These are phyloP conservation scores for Withania somnifera DNA, from an alignment of 305 asterid species.

Conservation along the genomic window DNA sequence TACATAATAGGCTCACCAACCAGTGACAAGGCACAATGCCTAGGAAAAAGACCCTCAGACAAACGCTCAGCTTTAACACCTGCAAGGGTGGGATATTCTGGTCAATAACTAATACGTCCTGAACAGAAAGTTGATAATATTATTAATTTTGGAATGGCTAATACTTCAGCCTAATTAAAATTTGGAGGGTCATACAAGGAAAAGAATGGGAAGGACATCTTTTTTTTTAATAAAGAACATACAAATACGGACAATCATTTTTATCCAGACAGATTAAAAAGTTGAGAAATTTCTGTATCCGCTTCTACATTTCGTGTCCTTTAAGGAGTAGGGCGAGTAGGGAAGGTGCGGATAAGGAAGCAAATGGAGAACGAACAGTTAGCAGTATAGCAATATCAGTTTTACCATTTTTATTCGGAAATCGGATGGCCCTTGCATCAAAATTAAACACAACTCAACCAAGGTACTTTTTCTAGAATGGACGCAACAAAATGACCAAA, in stretches of 20 bases:
- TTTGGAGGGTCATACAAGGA: background rate
- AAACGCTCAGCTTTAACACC: slow-evolving; percentile 81
- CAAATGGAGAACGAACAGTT: background rate
- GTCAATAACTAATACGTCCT: slow-evolving; percentile 5
- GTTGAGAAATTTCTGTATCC: background rate
- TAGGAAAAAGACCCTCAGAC: slow-evolving; percentile 80
- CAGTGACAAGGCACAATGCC: slow-evolving; percentile 92
- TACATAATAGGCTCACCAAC: slow-evolving; percentile 99
- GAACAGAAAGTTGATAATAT: background rate
- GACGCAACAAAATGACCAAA: background rate
- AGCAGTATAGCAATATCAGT: background rate
- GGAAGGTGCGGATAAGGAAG: background rate
- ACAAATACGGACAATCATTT: background rate
- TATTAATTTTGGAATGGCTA: background rate
- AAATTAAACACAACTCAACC: background rate
- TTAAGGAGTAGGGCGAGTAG: background rate
- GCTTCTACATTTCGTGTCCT: background rate
- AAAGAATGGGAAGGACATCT: background rate
- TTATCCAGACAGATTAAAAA: background rate
- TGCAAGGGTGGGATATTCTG: slow-evolving; percentile 20
- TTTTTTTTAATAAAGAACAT: background rate
- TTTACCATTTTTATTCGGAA: background rate
- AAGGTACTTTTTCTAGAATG: background rate
- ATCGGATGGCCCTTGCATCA: background rate
- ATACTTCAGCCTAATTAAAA: background rate